Conservation (phyloP, 495 filamentous ascomycete genomes). For the Lasiosphaeris hirsuta region DNA sequence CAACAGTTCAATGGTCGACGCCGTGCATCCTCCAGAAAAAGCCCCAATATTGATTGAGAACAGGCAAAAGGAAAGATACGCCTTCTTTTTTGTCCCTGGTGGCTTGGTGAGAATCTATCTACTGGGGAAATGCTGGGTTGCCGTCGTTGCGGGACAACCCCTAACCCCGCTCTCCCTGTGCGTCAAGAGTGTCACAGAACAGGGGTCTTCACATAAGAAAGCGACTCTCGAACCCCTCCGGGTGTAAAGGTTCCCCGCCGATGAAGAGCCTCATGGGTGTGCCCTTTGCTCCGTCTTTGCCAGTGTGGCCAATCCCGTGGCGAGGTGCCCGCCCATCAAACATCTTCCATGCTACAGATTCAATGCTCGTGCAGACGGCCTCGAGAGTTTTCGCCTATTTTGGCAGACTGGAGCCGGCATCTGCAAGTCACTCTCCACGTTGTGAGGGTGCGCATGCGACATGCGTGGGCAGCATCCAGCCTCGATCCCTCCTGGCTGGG, state of each 20-base stretch:
- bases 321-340: conserved; percentile 35
- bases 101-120: background rate
- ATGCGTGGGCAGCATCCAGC: background rate
- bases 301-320: conserved; percentile 31
- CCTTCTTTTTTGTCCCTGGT: too few relatives aligned
- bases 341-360: conserved; percentile 22
- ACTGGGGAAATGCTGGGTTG: background rate
- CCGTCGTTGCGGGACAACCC: conserved; percentile 2
- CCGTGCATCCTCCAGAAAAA: too few relatives aligned
- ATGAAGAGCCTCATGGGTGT: conserved; percentile 26
- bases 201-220: conserved; percentile 33
- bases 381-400: conserved; percentile 17
- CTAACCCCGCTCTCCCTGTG: conserved; percentile 21
- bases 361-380: conserved; percentile 29
- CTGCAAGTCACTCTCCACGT: conserved; percentile 10
- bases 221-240: conserved; percentile 18
- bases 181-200: conserved; percentile 50
- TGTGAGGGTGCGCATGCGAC: background rate
- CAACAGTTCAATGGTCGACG: too few relatives aligned
- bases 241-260: conserved; percentile 9
- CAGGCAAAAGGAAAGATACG: background rate
- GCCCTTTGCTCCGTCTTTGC: conserved; percentile 26
- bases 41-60: background rate
- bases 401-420: conserved; percentile 10
- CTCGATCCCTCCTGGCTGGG: background rate